These are phyloP conservation scores for Lyophyllum semitale DNA, from an alignment of 768 basidiomycete species.

Conservation along the genomic window DNA sequence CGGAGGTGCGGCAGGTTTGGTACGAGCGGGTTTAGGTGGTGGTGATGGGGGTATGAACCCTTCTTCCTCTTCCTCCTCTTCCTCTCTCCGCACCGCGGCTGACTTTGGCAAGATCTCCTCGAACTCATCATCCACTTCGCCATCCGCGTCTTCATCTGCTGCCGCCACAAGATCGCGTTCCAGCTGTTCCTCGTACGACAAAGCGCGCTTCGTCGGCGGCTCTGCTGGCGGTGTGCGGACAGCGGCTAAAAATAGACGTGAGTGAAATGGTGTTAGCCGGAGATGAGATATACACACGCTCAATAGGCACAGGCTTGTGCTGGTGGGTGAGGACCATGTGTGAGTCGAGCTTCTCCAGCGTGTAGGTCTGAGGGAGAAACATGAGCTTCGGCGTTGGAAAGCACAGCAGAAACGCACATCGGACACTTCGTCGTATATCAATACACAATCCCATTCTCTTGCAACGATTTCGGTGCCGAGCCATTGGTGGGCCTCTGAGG, in stretches of 20 bases:
- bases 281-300: constrained; percentile 2
- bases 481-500: constrained; percentile 56
- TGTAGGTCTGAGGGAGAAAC: constrained; percentile 50
- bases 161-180: constrained; percentile 27
- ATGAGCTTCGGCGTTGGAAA: not conserved
- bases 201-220: constrained; percentile 11
- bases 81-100: constrained; percentile 27
- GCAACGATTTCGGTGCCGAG: constrained; percentile 57
- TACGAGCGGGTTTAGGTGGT: constrained; percentile 26
- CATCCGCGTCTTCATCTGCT: constrained; percentile 30
- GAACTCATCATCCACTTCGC: constrained; percentile 45
- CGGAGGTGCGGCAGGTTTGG: constrained; percentile 25
- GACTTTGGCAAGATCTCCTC: constrained; percentile 38
- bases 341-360: constrained; percentile 76
- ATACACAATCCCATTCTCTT: constrained; percentile 74
- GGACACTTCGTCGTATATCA: constrained; percentile 78
- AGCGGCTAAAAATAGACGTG: constrained; percentile 16
- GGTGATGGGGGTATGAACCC: constrained; percentile 28
- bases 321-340: constrained; percentile 56
- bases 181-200: constrained; percentile 24
- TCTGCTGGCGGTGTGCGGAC: constrained; percentile 25
- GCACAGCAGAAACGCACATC: constrained; percentile 46
- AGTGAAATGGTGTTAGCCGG: not conserved
- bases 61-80: constrained; percentile 40
- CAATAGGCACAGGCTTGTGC: constrained; percentile 35